Conservation (phyloP, 2,329 filamentous ascomycete genomes). For the Podosphaera leucotricha region DNA sequence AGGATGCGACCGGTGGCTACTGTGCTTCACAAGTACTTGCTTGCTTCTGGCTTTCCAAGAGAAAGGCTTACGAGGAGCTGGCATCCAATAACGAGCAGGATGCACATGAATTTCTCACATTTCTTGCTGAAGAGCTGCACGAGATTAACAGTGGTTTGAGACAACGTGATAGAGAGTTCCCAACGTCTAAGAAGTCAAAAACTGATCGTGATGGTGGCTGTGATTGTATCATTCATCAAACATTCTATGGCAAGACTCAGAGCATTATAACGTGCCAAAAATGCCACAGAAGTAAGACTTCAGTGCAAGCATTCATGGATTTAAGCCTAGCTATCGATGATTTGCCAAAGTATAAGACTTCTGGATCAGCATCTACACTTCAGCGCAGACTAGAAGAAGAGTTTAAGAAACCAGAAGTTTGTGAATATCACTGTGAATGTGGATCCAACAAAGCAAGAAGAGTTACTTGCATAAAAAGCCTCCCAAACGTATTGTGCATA, state of each 20-base stretch:
- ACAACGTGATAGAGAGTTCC: conserved; percentile 12
- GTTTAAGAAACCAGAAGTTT: conserved; percentile 70
- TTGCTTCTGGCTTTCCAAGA: conserved; percentile 72
- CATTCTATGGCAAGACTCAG: conserved; percentile 78
- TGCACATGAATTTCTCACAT: conserved; percentile 92
- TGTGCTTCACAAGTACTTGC: conserved; percentile 75
- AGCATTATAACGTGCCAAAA: conserved; percentile 79
- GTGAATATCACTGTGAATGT: conserved; percentile 75
- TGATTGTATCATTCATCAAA: conserved; percentile 79
- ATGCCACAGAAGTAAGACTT: conserved; percentile 60
- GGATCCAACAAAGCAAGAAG: conserved; percentile 59
- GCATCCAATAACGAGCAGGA: conserved; percentile 91
- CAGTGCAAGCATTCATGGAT: conserved; percentile 76
- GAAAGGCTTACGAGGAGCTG: conserved; percentile 45
- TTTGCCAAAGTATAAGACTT: conserved; percentile 38
- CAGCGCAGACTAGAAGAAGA: conserved; percentile 61
- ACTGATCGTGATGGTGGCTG: conserved; percentile 24
- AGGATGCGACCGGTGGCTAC: conserved; percentile 68
- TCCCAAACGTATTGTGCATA: conserved; percentile 76
- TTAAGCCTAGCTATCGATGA: conserved; percentile 70
- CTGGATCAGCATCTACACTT: conserved; percentile 28
- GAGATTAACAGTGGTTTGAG: conserved; percentile 42
- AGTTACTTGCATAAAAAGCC: conserved; percentile 57
- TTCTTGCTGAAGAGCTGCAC: conserved; percentile 77
- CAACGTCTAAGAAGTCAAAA: conserved; percentile 8